Evolutionary conservation across 805 yeast genomes (phyloP), one percentile per base, ranked within the genome.

Genomic region (Yarrowia hollandica): DNA sequence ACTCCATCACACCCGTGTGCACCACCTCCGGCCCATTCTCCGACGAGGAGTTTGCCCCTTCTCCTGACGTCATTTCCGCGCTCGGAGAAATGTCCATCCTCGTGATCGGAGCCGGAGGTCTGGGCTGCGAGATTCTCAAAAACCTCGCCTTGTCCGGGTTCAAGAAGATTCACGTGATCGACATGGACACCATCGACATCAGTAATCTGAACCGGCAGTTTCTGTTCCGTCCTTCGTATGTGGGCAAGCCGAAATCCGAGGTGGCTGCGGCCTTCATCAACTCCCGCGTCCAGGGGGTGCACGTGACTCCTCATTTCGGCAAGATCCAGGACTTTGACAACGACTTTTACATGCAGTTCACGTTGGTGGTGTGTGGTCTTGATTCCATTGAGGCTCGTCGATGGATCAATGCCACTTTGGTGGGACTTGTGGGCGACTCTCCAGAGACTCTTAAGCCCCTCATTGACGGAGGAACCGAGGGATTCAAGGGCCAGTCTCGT

Each of bases 401-500:
- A 50, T 91, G 96, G 92, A 86, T 92, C 63, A 92, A 92, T 71
- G 75, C 80, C 12, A 79, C 82, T 12, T 71, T 92, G 23, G 82
- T 88, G 1, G 76, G 82, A 9, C 66, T 91, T 63, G 90, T 88
- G 4, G 74, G 70, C 0, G 61, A 62, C 12, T 74, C 75, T 52
- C 79, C 79, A 12, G 77, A 74, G 12, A 71, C 76, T 1, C 70
- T 82, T 16, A 82, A 83, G 42, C 90, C 90, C 0, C 70, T 92
- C 68, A 82, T 94, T 14, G 99, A 92, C 69, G 97, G 97, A 4
- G 99, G 97, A 2, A 87, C 96, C 0, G 98, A 92, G 68, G 97
- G 97, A 0, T 86, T 92, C 67, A 80, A 87, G 64, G 99, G 99
- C 2, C 96, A 92, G 67, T 81, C 90, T 12, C 83, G 96, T 66